Conservation (phyloP, 345 rosid genomes). For the Clarkia xantiana region DNA sequence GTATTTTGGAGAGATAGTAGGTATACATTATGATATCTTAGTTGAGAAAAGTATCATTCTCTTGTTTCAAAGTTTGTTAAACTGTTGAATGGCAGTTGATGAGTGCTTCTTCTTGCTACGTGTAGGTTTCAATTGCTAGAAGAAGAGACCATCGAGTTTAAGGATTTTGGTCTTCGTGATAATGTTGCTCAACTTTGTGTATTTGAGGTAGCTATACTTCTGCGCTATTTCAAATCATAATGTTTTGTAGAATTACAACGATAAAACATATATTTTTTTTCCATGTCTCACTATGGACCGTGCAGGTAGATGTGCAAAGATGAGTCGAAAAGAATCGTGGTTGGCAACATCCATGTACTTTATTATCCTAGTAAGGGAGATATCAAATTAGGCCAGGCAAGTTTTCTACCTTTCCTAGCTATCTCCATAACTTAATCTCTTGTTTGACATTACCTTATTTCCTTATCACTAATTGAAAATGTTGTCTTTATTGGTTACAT, state of each 20-base stretch:
- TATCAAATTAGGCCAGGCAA: slow-evolving; percentile 69
- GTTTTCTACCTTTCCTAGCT: slow-evolving; percentile 9
- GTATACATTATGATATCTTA: slow-evolving; percentile 13
- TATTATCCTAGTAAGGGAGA: slow-evolving; percentile 61
- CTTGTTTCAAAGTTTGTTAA: slow-evolving; percentile 3
- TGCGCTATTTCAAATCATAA: background rate
- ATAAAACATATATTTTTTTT: slow-evolving; percentile 9
- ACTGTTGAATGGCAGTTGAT: slow-evolving; percentile 2
- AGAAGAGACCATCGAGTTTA: slow-evolving; percentile 53
- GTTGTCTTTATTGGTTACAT: background rate
- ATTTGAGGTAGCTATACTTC: slow-evolving; percentile 40
- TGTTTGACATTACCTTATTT: background rate
- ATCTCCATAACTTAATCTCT: no score
- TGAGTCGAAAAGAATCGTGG: slow-evolving; percentile 41
- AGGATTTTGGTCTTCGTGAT: slow-evolving; percentile 46
- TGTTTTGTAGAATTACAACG: slow-evolving; percentile 2
- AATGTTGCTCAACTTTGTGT: slow-evolving; percentile 73
- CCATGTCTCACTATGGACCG: slow-evolving; percentile 22
- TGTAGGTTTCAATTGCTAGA: slow-evolving; percentile 51
- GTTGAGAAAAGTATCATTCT: slow-evolving; percentile 1
- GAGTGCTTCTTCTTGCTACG: slow-evolving; percentile 5
- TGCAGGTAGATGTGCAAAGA: slow-evolving; percentile 36
- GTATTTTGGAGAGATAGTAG: slow-evolving; percentile 57
- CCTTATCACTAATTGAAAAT: background rate
- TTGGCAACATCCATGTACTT: slow-evolving; percentile 67